Evolutionary conservation across 306 rosid species (phyloP), one percentile per base, ranked within the genome.

Genomic region (Quercus variabilis): DNA sequence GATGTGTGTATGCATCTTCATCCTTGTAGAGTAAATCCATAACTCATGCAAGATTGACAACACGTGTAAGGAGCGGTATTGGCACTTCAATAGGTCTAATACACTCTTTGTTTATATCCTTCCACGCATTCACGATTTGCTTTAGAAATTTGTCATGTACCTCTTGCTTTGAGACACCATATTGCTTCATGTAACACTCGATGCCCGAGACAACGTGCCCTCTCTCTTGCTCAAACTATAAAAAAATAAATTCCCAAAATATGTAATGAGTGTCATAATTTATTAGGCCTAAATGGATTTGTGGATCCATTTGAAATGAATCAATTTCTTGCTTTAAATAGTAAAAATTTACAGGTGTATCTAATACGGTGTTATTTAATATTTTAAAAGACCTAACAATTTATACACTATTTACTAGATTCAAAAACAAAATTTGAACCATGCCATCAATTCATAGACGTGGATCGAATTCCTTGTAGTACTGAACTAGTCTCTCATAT

Each of bases 1-100:
- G 18, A 57, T 78, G 18, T 21, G 83, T 79, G 46, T 79, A 79
- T 38, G 58, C 78, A 54, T 65, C 74, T 17, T 68, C 78, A 30
- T 80, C 78, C 49, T 8, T 30, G 69, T 80, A 71, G 8, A 80
- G 43, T 3, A 54, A 10, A 52, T 80, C 41, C 7, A 74, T 55
- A 4, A 71, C 68, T 30, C 69, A 30, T 5, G 68, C 20, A 21
- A 51, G 2, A 62, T 74, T 63, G 9, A 74, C 17, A 7, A 51
- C 54, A 14, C 19, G 69, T 25, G 51, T 52, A 5, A 79, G 58
- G 51, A 43, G 14, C 10, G 51, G 51, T 7, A 0, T 3, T 43
- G 4, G 51, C 14, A 43, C 51, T 43, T 43, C 14, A 43, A 26
- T 56, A 5, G 81, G 81, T 14, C 58, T 25, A 14, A 78, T 0